Percentiles rank a stretch among this genome's conserved stretches.
Conservation (phyloP, 306 rosid genomes). For the Myrica gale region DNA sequence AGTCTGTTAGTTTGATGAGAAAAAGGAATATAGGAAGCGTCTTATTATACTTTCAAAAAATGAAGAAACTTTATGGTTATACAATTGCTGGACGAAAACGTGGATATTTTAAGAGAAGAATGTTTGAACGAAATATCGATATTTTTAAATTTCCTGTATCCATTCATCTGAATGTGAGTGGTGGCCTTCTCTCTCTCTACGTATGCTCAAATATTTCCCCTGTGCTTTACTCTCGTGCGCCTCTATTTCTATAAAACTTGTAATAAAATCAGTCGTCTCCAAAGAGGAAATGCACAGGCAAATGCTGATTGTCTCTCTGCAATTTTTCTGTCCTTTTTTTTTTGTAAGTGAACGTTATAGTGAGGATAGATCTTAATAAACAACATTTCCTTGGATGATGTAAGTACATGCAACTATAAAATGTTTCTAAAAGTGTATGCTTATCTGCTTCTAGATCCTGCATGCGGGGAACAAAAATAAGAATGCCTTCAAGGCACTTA, state of each 20-base stretch:
- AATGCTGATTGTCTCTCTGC: neutral
- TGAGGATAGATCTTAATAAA: too few relatives aligned
- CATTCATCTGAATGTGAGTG: neutral
- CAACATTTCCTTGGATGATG: neutral
- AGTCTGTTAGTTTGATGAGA: neutral
- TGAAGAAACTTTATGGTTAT: too few relatives aligned
- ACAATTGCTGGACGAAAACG: too few relatives aligned
- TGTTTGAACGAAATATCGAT: neutral
- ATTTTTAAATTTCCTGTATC: neutral
- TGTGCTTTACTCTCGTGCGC: neutral
- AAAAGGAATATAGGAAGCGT: too few relatives aligned
- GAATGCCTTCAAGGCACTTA: constrained; percentile 60
- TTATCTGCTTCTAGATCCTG: constrained; percentile 45
- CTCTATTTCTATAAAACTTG: neutral
- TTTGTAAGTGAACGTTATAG: neutral
- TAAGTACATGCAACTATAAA: neutral
- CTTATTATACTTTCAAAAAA: too few relatives aligned
- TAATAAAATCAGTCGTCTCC: neutral
- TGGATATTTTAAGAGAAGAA: too few relatives aligned
- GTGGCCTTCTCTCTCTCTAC: neutral
- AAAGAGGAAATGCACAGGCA: neutral
- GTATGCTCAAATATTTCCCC: neutral
- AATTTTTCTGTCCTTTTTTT: neutral
- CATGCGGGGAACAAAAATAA: constrained; percentile 53
- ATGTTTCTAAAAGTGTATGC: neutral